Evolutionary conservation across 2,329 filamentous ascomycete genomes (phyloP), one percentile per base, ranked within the genome.

Genomic region (Westerdykella aurantiaca): DNA sequence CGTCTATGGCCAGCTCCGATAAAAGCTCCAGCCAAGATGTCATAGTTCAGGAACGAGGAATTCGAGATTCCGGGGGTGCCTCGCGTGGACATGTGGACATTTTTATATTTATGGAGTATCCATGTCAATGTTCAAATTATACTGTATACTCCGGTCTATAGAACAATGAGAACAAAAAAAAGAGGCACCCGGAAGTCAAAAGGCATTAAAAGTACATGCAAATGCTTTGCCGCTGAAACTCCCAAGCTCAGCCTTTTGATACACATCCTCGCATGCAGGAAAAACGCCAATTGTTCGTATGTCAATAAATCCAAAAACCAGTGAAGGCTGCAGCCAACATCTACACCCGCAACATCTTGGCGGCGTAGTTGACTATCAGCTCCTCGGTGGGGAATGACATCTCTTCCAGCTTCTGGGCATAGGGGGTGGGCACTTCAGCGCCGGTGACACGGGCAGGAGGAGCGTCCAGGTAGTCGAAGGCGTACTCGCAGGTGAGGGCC

Each of bases 391-490:
- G 93, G 85, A 98, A 98, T 62, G 79, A 79, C 88, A 98, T 85
- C 73, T 93, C 83, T 79, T 98, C 93, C 46, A 98, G 80, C 68
- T 88, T 87, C 71, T 85, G 78, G 46, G 93, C 91, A 68, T 98
- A 97, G 31, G 93, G 93, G 6, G 93, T 98, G 39, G 93, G 93
- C 11, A 98, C 93, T 70, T 98, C 93, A 53, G 93, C 91, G 69
- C 93, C 93, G 47, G 93, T 97, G 63, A 98, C 83, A 70, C 93
- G 85, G 71, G 91, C 86, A 49, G 89, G 93, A 38, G 93, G 93
- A 44, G 89, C 88, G 64, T 96, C 84, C 54, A 98, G 85, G 76
- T 95, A 97, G 76, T 98, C 93, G 67, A 97, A 98, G 52, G 82
- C 90, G 71, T 97, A 98, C 75, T 98, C 93, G 85, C 95, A 95